Conservation (phyloP, 1,284 basidiomycete genomes). For the Pholiota adiposa region DNA sequence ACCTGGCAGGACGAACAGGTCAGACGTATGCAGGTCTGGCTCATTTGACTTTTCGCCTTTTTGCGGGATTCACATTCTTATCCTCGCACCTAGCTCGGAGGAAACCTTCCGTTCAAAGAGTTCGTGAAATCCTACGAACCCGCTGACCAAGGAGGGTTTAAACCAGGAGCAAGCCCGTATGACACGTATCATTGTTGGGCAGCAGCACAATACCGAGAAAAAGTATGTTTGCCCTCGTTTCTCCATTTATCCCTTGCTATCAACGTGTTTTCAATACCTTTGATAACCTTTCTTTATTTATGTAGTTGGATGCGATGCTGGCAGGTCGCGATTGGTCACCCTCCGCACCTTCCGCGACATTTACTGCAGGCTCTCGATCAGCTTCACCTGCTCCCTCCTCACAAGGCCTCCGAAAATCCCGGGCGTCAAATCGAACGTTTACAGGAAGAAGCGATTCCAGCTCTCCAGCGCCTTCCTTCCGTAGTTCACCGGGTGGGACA, state of each 20-base stretch:
- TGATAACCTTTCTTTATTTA: conserved; percentile 12
- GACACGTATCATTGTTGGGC: conserved; percentile 94
- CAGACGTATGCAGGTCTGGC: conserved; percentile 82
- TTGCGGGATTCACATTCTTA: conserved; percentile 16
- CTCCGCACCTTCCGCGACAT: conserved; percentile 60
- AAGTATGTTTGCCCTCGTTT: conserved; percentile 52
- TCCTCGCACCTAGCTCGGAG: conserved; percentile 65
- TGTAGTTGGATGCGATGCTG: conserved; percentile 70
- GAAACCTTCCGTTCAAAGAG: conserved; percentile 79
- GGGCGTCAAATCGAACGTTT: conserved; percentile 61
- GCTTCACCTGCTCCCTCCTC: conserved; percentile 60
- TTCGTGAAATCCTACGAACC: conserved; percentile 81
- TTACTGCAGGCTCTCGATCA: conserved; percentile 39
- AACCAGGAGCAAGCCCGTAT: conserved; percentile 66
- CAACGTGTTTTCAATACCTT: conserved; percentile 17
- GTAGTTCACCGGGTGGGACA: conserved; percentile 49
- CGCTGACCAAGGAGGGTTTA: conserved; percentile 76
- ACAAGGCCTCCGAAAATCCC: conserved; percentile 78
- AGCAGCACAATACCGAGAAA: conserved; percentile 89
- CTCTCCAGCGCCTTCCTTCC: conserved; percentile 53
- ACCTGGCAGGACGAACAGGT: conserved; percentile 93
- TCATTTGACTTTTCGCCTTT: conserved; percentile 12
- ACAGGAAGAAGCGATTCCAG: conserved; percentile 56
- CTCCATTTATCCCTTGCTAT: conserved; percentile 16
- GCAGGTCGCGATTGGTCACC: conserved; percentile 75